phyloP scores from a whole-genome alignment of 176 grass and related monocot species.

The Alloteropsis semialata region DNA sequence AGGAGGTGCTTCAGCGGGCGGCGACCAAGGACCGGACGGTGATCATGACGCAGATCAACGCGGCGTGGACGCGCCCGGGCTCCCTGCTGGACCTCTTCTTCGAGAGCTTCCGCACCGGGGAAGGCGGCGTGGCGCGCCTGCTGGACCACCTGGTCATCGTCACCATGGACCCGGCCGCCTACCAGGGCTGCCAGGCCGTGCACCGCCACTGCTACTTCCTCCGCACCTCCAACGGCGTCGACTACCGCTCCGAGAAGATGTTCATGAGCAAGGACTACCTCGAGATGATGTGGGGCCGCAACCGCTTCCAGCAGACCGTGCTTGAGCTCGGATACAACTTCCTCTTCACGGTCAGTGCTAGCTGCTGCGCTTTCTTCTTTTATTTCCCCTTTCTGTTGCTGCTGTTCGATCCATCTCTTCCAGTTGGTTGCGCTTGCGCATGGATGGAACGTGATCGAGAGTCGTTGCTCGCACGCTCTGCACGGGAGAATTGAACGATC shows the following conservation, averaged over 20 bases:
- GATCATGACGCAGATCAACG: constrained; percentile 91
- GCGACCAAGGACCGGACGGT: constrained; percentile 74
- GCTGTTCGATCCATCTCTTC: not conserved
- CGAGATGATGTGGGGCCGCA: constrained; percentile 86
- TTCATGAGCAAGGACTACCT: constrained; percentile 97
- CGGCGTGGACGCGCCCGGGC: constrained; percentile 66
- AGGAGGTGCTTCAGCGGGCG: constrained; percentile 58
- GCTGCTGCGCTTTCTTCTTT: too few species aligned
- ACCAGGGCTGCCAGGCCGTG: constrained; percentile 57
- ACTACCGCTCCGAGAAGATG: constrained; percentile 72
- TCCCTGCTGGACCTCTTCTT: constrained; percentile 94
- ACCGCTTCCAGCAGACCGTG: constrained; percentile 77
- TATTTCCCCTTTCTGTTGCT: not conserved
- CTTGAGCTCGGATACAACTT: constrained; percentile 87
- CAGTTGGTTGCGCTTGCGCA: not conserved
- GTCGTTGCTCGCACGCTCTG: too few species aligned
- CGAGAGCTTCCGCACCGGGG: constrained; percentile 67
- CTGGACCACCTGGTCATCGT: constrained; percentile 85
- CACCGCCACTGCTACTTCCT: constrained; percentile 86
- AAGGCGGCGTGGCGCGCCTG: constrained; percentile 58
- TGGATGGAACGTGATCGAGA: too few species aligned
- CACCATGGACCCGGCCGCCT: constrained; percentile 84
- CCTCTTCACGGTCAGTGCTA: constrained; percentile 68
- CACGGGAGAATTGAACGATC: too few species aligned
- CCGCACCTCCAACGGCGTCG: constrained; percentile 37